Percentiles rank a stretch among this genome's conserved stretches.
Evolutionary conservation across 225 moss, liverwort and hornwort genomes (phyloP).

Genomic region (Marchantia polymorpha): DNA sequence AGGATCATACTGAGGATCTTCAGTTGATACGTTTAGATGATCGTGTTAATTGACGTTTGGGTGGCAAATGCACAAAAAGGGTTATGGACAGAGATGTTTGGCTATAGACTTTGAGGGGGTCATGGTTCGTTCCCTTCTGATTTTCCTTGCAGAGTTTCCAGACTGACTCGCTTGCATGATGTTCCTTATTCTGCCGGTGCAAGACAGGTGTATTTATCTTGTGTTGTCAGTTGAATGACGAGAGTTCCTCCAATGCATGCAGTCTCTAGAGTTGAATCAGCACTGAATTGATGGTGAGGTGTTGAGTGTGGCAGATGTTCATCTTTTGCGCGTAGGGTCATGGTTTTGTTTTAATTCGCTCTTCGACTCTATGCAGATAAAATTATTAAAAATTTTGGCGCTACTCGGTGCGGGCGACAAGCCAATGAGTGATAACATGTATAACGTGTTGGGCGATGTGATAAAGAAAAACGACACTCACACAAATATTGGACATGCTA

Average conservation of each 20-base stretch:
- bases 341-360: not conserved
- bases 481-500: conserved; percentile 79
- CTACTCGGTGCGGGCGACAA: conserved; percentile 86
- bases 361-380: conserved; percentile 65
- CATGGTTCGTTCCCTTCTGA: too few relatives aligned
- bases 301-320: not conserved
- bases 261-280: too few relatives aligned
- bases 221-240: too few relatives aligned
- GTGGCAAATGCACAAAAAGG: too few relatives aligned
- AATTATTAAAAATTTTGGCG: conserved; percentile 86
- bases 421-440: conserved; percentile 78
- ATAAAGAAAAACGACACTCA: conserved; percentile 57
- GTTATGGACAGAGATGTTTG: too few relatives aligned
- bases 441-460: conserved; percentile 77
- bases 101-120: too few relatives aligned
- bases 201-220: not conserved
- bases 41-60: too few relatives aligned
- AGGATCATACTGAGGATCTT: too few relatives aligned
- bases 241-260: too few relatives aligned
- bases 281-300: not conserved
- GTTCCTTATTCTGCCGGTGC: not conserved
- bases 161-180: too few relatives aligned
- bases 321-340: not conserved
- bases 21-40: too few relatives aligned
- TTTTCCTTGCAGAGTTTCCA: too few relatives aligned